Evolutionary conservation across 2,329 filamentous ascomycete species (phyloP), one percentile per base, ranked within the genome.

Genomic region (Diaporthe citriasiana): DNA sequence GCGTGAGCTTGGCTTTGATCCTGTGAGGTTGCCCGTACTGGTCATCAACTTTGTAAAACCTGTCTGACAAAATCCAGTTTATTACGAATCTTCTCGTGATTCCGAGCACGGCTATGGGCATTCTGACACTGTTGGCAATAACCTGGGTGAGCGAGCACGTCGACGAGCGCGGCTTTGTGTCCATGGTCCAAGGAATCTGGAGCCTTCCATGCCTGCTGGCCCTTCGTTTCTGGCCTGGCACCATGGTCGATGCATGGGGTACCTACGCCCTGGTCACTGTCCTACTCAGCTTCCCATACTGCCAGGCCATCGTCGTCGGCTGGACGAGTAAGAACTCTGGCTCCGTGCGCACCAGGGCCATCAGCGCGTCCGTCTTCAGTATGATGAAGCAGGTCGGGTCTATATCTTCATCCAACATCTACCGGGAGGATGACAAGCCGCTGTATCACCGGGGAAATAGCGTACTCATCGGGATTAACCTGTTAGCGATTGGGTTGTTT

Each of bases 311-410:
- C 40, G 81, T 90, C 3, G 90, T 91, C 0, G 90, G 87, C 0
- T 89, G 89, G 84, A 88, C 85, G 2, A 89, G 88, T 8, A 86
- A 87, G 71, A 92, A 92, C 77, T 86, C 89, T 0, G 89, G 90
- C 73, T 88, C 87, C n/a, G 90, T 92, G 7, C 85, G 89, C 38
- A 90, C 89, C 3, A 82, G 90, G 10, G 88, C 90, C 7, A 88
- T 92, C 4, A 88, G 89, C 0, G 87, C 89, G 0, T 90, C 89
- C 0, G 77, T 91, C 9, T 92, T 91, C 79, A 91, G 91, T 75
- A 82, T 84, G 76, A 77, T 80, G 76, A 50, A 42, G 42, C n/a
- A 40, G 55, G 35, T 59, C 5, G 25, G 30, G 9, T 60, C 38
- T 13, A 51, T 40, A 27, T 19, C 73, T 78, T 85, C 22, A 77